phyloP scores from a whole-genome alignment of 345 rosid genomes.

The Toxicodendron radicans region DNA sequence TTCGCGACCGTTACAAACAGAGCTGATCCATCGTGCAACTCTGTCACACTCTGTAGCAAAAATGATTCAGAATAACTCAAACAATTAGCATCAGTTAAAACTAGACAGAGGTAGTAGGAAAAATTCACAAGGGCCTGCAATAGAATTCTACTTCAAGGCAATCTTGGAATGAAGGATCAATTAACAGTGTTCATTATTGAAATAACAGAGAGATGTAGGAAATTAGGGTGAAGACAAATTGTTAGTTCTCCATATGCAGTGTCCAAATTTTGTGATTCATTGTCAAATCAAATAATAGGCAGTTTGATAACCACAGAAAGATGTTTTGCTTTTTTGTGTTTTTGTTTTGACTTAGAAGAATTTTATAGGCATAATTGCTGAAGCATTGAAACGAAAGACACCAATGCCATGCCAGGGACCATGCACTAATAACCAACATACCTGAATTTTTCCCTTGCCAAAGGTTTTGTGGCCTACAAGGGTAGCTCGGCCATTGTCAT shows the following conservation, averaged over 20 bases:
- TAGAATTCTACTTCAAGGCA: too few relatives aligned
- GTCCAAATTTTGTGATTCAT: too few relatives aligned
- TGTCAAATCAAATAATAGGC: too few relatives aligned
- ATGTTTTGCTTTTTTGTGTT: not conserved
- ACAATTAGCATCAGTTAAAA: conserved; percentile 11
- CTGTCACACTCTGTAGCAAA: conserved; percentile 66
- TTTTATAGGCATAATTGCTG: not conserved
- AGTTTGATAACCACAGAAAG: not conserved
- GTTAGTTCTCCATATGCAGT: too few relatives aligned
- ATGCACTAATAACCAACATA: conserved; percentile 13
- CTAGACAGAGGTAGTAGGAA: not conserved
- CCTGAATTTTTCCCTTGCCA: conserved; percentile 96
- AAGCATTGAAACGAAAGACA: not conserved
- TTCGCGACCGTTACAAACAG: conserved; percentile 88
- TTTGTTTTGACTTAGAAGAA: not conserved
- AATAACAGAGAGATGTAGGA: too few relatives aligned
- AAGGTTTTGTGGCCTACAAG: conserved; percentile 85
- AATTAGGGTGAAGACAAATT: too few relatives aligned
- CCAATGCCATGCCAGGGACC: not conserved
- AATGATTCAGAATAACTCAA: conserved; percentile 18
- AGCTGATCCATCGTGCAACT: conserved; percentile 88
- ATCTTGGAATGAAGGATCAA: too few relatives aligned
- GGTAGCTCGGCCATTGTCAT: conserved; percentile 88
- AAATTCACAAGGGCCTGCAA: not conserved
- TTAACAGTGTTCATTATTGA: too few relatives aligned